A percentile compares a stretch with the other conserved stretches of the same genome.
These are phyloP conservation scores for Glycyrrhiza uralensis DNA, from an alignment of 306 rosid genomes.

Conservation along the genomic window DNA sequence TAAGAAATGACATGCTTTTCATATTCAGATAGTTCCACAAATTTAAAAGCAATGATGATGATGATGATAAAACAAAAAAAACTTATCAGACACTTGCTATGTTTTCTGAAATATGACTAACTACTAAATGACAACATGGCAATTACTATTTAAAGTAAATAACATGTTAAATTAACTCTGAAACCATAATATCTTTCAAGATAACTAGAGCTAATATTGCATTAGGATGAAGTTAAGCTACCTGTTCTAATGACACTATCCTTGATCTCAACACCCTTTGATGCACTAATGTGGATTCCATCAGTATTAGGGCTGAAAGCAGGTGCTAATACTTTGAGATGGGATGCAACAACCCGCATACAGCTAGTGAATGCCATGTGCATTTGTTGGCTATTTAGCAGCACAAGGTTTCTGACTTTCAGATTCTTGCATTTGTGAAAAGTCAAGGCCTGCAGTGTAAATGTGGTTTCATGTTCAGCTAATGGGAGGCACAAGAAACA, in stretches of 20 bases:
- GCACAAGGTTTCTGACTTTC: constrained; percentile 49
- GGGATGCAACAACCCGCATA: constrained; percentile 57
- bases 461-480: constrained; percentile 28
- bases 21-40: neutral
- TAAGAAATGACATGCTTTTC: neutral
- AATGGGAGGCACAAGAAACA: neutral
- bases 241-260: constrained; percentile 70
- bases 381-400: constrained; percentile 84
- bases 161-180: neutral
- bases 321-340: constrained; percentile 68
- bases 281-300: constrained; percentile 83
- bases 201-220: neutral
- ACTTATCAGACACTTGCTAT: too few species aligned
- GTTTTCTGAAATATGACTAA: neutral
- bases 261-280: constrained; percentile 51
- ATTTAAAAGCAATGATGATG: too few species aligned
- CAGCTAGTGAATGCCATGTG: constrained; percentile 71
- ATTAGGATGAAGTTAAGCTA: constrained; percentile 18
- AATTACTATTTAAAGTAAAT: neutral
- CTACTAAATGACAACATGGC: neutral
- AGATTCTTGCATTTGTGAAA: constrained; percentile 70
- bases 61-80: too few species aligned
- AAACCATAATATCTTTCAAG: neutral
- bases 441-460: constrained; percentile 68
- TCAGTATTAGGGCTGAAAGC: constrained; percentile 83